A percentile compares a stretch with the other conserved stretches of the same genome.
phyloP scores from a whole-genome alignment of 805 yeast genomes.

The Sugiyamaella smithiae region DNA sequence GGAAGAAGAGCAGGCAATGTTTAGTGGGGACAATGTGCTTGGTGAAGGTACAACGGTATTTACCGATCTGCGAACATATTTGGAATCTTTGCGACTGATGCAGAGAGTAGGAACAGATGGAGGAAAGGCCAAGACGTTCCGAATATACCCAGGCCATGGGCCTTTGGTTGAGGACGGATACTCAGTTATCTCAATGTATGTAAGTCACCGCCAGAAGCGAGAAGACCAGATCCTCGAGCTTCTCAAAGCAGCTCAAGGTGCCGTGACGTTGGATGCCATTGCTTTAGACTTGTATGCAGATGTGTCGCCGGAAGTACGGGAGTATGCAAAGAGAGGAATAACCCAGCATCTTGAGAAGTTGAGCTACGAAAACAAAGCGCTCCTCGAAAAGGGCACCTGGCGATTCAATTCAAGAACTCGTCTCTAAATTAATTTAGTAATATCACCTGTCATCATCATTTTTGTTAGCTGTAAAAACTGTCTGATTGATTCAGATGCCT shows the following conservation, averaged over 20 bases:
- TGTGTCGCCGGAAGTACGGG: slow-evolving; percentile 26
- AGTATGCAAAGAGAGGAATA: slow-evolving; percentile 35
- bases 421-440: no score
- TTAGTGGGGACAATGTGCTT: slow-evolving; percentile 38
- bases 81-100: slow-evolving; percentile 31
- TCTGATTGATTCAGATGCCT: no score
- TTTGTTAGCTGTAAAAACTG: no score
- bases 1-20: slow-evolving; percentile 34
- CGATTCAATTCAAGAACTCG: neutral
- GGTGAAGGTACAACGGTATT: slow-evolving; percentile 39
- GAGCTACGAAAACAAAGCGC: slow-evolving; percentile 22
- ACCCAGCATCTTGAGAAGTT: slow-evolving; percentile 32
- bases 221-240: slow-evolving; percentile 31
- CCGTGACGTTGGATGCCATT: slow-evolving; percentile 22
- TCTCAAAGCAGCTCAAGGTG: slow-evolving; percentile 14
- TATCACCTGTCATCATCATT: no score
- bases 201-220: slow-evolving; percentile 35
- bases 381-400: slow-evolving; percentile 2
- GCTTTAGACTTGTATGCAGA: slow-evolving; percentile 29
- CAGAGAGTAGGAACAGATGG: slow-evolving; percentile 17
- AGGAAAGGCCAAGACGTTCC: neutral
- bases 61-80: slow-evolving; percentile 30
- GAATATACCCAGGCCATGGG: slow-evolving; percentile 40
- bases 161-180: slow-evolving; percentile 32
- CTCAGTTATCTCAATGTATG: slow-evolving; percentile 31